Base-by-base conservation (phyloP, 2,329 filamentous ascomycete genomes). In the Neofusicoccum umdonicola region DNA sequence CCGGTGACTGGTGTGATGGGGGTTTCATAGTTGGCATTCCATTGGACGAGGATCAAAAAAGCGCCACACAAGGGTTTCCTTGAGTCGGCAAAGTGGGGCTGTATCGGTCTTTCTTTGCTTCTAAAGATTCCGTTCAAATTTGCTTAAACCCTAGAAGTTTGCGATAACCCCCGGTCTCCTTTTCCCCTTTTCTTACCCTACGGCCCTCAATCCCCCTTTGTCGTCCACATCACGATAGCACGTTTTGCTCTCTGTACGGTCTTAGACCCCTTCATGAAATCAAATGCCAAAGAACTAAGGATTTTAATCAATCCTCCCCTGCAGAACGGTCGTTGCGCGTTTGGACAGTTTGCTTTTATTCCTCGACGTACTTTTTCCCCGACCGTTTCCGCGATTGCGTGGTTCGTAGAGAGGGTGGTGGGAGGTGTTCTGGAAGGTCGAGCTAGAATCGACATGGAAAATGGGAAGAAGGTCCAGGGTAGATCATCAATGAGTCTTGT, bases 101-200 rank as follows among this genome's bases (percentile, higher is more conserved):
- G 44, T 62, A 50, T 62, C 52, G 62, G 62, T 64, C 62, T 64
- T 64, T 64, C 51, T 57, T 64, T 56, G 58, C 58, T 62, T 62
- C 62, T 64, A 64, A 64, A 64, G 62, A 64, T 64, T 64, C 52
- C 62, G 62, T 64, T 64, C 62, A 64, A 64, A 45, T 54, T 58
- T 62, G 62, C 62, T 64, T 64, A 58, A 64, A 58, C 62, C 51
- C 62, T 64, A 64, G 62, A 64, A 64, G 42, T 57, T 64, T 64
- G 62, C 62, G 52, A 58, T 64, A 64, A 58, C 52, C 62, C 51
- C 51, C 50, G 39, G 50, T 37, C 31, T 41, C 31, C 61, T 44
- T 47, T 62, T 63, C 42, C 52, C 52, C 52, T 58, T 52, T 57
- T 50, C 19, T 58, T 58, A 48, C 62, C 62, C 51, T 64, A 45